Conservation (phyloP, 371 early-diverging fungal genomes). For the Mucor irregularis region DNA sequence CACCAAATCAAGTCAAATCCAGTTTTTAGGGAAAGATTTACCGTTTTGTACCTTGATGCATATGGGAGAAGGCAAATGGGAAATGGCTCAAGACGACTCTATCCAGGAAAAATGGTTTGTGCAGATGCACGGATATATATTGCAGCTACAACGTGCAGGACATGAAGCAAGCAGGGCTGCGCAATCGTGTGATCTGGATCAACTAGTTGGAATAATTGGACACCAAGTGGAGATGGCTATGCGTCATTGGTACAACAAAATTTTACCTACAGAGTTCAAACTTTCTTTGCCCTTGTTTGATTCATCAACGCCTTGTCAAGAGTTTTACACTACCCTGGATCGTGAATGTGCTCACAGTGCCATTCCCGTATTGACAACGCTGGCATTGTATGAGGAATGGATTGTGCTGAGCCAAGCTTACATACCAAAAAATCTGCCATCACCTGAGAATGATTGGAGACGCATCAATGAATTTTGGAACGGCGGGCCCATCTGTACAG, state of each 20-base stretch:
- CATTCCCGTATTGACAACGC: conserved; percentile 34
- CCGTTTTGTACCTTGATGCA: conserved; percentile 23
- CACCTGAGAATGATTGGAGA: conserved; percentile 18
- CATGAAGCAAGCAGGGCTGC: conserved; percentile 17
- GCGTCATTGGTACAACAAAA: conserved; percentile 38
- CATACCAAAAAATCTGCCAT: conserved; percentile 4
- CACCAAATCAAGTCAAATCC: not conserved
- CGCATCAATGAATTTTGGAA: conserved; percentile 8
- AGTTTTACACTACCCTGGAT: conserved; percentile 14
- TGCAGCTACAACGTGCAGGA: conserved; percentile 14
- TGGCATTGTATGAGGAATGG: conserved; percentile 34
- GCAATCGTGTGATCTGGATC: conserved; percentile 19
- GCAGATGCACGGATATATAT: conserved; percentile 14
- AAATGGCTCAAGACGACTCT: conserved; percentile 17
- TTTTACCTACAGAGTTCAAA: conserved; percentile 28
- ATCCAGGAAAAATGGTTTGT: conserved; percentile 18
- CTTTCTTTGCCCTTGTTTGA: conserved; percentile 39
- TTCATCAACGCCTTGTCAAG: conserved; percentile 8
- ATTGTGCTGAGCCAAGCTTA: conserved; percentile 15
- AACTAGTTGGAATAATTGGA: conserved; percentile 26
- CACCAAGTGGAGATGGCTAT: conserved; percentile 43
- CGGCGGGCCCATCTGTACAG: not conserved
- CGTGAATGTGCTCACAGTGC: conserved; percentile 18
- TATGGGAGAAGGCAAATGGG: conserved; percentile 19
- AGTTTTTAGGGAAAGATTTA: not conserved